phyloP scores from a whole-genome alignment of 225 moss, liverwort and hornwort species.

The Thuidium tamariscinum region DNA sequence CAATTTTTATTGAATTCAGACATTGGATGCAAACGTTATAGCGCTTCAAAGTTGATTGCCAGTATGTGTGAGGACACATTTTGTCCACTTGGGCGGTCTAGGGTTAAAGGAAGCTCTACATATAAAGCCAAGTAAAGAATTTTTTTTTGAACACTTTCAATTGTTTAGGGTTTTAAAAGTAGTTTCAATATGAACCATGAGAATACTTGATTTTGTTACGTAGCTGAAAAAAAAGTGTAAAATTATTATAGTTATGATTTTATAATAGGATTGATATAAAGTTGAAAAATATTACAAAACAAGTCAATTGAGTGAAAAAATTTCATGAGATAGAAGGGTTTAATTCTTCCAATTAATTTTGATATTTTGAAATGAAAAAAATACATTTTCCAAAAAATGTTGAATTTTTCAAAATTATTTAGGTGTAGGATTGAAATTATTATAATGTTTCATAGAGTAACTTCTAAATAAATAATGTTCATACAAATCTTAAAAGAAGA shows the following conservation, averaged over 20 bases:
- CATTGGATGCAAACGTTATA: too few species aligned
- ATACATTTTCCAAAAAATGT: background rate
- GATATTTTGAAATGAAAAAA: background rate
- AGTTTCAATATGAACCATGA: background rate
- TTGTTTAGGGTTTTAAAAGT: background rate
- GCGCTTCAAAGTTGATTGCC: too few species aligned
- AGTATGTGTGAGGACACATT: too few species aligned
- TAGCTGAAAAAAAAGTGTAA: background rate
- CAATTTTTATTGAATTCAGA: too few species aligned
- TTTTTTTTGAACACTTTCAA: background rate
- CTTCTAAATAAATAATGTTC: too few species aligned
- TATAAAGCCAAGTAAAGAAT: fast-evolving
- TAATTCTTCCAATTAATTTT: background rate
- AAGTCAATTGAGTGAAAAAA: too few species aligned
- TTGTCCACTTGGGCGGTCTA: too few species aligned
- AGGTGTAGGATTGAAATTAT: background rate
- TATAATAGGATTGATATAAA: background rate
- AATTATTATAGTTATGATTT: background rate
- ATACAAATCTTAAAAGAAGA: background rate
- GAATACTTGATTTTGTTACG: background rate
- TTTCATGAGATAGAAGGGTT: background rate
- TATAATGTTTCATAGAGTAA: too few species aligned
- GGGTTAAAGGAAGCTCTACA: fast-evolving
- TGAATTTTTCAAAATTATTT: background rate
- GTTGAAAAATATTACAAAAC: background rate